These are phyloP conservation scores for Fusarium liriodendri DNA, from an alignment of 2,329 filamentous ascomycete genomes.

Conservation along the genomic window DNA sequence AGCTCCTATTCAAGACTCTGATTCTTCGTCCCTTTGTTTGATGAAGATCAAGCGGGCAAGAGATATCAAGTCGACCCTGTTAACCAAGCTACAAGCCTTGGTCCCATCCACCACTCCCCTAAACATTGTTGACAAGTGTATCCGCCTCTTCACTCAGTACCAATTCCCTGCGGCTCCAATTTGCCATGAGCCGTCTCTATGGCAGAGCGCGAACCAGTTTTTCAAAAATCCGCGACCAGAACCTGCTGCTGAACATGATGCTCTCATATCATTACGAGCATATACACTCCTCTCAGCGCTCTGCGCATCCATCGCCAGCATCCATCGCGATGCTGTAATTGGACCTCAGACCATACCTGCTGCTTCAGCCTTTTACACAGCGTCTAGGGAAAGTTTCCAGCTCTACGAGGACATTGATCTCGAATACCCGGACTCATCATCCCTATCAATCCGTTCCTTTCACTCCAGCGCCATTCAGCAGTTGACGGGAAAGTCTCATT, in stretches of 20 bases:
- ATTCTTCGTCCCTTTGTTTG: neutral
- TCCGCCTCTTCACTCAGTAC: neutral
- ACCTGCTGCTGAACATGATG: neutral
- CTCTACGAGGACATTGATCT: neutral
- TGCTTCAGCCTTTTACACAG: neutral
- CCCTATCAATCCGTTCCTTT: neutral
- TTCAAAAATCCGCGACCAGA: neutral
- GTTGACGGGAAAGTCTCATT: neutral
- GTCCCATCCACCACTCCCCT: neutral
- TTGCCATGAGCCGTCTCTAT: neutral
- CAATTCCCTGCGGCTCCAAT: neutral
- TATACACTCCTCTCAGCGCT: neutral
- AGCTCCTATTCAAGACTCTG: fast-evolving
- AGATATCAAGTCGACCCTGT: neutral
- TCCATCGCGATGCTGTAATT: neutral
- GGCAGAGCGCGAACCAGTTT: neutral
- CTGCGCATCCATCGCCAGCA: neutral
- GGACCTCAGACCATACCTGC: neutral
- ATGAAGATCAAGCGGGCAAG: neutral
- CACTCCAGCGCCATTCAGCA: neutral
- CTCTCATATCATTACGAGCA: neutral
- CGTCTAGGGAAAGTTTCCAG: neutral
- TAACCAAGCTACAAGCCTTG: neutral
- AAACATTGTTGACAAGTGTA: neutral
- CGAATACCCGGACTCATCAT: neutral